A percentile compares a stretch with the other conserved stretches of the same genome.
Conservation (phyloP, 208 protist genomes). For the Crithidia fasciculata region DNA sequence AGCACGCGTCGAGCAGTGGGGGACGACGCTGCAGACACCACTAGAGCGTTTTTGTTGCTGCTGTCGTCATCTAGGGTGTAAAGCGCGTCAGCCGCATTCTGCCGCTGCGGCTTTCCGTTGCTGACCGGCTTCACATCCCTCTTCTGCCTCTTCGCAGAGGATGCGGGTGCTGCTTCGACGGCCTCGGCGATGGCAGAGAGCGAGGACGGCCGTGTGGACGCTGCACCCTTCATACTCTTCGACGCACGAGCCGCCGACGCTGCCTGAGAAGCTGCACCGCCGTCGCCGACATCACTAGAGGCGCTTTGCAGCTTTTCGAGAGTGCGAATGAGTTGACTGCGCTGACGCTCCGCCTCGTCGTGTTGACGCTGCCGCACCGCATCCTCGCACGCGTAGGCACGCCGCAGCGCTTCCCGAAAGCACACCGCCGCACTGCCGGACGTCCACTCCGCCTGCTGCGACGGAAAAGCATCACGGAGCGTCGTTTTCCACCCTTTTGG, state of each 20-base stretch:
- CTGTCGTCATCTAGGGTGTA: slow-evolving; percentile 1
- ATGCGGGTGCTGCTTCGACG: not conserved
- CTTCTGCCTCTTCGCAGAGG: too few relatives aligned
- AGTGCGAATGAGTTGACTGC: slow-evolving; percentile 9
- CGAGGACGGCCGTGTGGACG: not conserved
- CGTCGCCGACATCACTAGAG: not conserved
- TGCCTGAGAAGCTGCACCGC: too few relatives aligned
- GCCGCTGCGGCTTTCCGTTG: not conserved
- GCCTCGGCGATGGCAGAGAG: not conserved
- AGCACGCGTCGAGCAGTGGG: slow-evolving; percentile 5
- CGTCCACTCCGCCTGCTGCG: not conserved
- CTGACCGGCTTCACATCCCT: not conserved
- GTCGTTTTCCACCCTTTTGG: not conserved
- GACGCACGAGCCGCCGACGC: too few relatives aligned
- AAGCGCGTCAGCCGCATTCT: not conserved
- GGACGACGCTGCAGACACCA: not conserved
- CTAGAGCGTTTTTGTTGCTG: not conserved
- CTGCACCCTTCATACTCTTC: not conserved
- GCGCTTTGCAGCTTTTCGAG: slow-evolving; percentile 6
- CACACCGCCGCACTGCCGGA: slow-evolving; percentile 2
- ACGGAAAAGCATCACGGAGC: not conserved
- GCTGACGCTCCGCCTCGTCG: slow-evolving; percentile 17
- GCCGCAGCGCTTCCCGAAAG: slow-evolving; percentile 27
- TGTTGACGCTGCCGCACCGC: slow-evolving; percentile 14
- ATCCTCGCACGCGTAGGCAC: slow-evolving; percentile 31